Conservation (phyloP, 805 yeast species). For the Monosporozyma solicola region DNA sequence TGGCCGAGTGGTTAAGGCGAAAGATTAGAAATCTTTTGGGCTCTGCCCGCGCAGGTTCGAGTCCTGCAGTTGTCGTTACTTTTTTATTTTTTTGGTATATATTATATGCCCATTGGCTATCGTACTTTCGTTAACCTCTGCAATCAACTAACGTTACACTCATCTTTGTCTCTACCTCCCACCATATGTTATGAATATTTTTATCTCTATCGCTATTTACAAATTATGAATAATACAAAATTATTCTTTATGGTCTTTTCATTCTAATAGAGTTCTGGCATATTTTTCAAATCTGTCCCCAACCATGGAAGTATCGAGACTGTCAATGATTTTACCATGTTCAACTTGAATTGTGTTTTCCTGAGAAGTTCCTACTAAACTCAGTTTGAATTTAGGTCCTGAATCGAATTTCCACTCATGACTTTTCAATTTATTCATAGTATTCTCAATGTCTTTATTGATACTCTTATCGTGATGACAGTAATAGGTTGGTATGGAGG, state of each 20-base stretch:
- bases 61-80: constrained; percentile 60
- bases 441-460: constrained; percentile 33
- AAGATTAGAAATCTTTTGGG: constrained; percentile 51
- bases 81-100: constrained; percentile 15
- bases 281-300: background rate
- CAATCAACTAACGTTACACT: background rate
- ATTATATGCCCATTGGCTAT: too few relatives aligned
- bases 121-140: background rate
- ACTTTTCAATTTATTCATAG: constrained; percentile 35
- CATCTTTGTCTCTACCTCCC: too few relatives aligned
- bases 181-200: background rate
- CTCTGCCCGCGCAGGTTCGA: constrained; percentile 57
- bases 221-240: background rate
- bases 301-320: background rate
- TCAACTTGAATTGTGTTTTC: background rate
- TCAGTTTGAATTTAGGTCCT: constrained; percentile 65
- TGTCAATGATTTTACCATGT: background rate
- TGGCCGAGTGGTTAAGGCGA: constrained; percentile 63
- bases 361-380: constrained; percentile 27
- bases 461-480: constrained; percentile 26
- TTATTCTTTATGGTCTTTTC: background rate
- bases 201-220: background rate
- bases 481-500: constrained; percentile 22
- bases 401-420: constrained; percentile 74
- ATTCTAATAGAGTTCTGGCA: background rate